Evolutionary conservation across 768 basidiomycete species (phyloP), one percentile per base, ranked within the genome.

Genomic region (Ramaria rubella): DNA sequence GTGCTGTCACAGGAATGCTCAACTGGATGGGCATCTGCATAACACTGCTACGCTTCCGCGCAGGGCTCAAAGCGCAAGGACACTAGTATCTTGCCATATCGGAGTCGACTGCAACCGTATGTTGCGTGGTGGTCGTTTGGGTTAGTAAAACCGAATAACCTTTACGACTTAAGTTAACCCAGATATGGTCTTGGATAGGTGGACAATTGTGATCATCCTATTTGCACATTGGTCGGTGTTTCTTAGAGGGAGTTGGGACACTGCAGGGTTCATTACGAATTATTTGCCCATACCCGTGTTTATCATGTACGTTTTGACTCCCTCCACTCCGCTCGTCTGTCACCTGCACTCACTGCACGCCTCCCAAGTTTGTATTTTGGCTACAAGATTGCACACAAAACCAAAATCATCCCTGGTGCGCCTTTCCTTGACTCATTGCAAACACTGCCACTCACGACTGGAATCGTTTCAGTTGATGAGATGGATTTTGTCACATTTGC

Each of bases 1-100:
- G 64, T 23, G 55, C 64, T 29, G 57, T 65, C 19, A 61, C 64
- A 19, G 63, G 62, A 17, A 60, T 72, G 49, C 70, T 80, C 68
- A 77, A 75, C 49, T 81, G 78, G 80, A 70, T 73, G 62, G 75
- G 72, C 45, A 80, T 81, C 62, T 68, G 65, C 53, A 64, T 77
- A 55, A 75, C 73, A 6, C 77, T 79, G 69, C 67, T 77, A 42
- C 72, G 73, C 33, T 77, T 77, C 72, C 62, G 72, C 61, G 60
- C 64, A 19, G 79, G 73, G 42, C 59, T 74, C 64, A 67, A 69
- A 59, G 67, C 59, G 5, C 79, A 17, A 7, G 43, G 24, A 34
- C n/a, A 26, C 43, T 15, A 29, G 30, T 4, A 56, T 34, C 17
- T 38, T 56, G 29, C 55, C 55, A 1, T 56, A 46, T 36, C 29